Evolutionary conservation across 2,329 filamentous ascomycete species (phyloP).

Genomic region (Sclerotinia nivalis): DNA sequence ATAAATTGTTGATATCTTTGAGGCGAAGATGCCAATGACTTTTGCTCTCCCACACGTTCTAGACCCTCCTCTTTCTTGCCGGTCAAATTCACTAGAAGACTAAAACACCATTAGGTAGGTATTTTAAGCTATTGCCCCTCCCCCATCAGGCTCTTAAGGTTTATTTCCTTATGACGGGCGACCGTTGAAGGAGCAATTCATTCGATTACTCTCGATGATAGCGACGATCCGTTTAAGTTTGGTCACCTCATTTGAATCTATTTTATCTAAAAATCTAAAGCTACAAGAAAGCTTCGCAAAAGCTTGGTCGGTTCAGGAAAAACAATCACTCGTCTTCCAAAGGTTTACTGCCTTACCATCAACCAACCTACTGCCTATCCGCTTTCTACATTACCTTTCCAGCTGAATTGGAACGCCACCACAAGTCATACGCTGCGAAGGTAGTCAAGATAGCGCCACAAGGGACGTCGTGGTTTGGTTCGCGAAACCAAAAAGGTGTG

Average conservation of each 20-base stretch:
- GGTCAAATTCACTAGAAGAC: not conserved
- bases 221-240: not conserved
- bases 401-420: constrained; percentile 20
- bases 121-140: not conserved
- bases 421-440: constrained; percentile 10
- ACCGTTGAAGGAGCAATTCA: not conserved
- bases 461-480: constrained; percentile 7
- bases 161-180: no score
- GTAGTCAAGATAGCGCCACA: constrained; percentile 15
- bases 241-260: no score
- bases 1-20: not conserved
- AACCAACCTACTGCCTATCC: not conserved
- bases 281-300: no score
- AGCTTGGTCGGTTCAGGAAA: not conserved
- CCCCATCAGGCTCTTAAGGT: not conserved
- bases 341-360: not conserved
- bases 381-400: not conserved
- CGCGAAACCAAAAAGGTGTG: constrained; percentile 17
- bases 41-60: no score
- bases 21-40: not conserved
- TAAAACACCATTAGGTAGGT: not conserved
- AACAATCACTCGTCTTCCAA: not conserved
- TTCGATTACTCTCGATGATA: not conserved
- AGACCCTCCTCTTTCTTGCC: no score
- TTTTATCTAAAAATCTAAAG: no score